phyloP scores from a whole-genome alignment of 371 early-diverging fungal species.

The Funneliformis caledonium region DNA sequence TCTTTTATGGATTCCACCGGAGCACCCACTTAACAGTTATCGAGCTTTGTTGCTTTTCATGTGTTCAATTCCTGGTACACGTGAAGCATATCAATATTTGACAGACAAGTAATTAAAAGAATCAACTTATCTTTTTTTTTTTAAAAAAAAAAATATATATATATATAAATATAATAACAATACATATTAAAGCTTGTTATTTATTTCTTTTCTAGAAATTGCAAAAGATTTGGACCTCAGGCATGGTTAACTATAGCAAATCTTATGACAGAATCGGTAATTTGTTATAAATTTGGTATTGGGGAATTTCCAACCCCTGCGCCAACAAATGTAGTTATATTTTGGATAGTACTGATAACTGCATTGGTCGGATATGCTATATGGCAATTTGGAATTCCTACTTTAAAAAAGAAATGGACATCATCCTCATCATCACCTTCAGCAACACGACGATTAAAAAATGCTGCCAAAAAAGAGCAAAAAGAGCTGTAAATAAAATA shows the following conservation, averaged over 20 bases:
- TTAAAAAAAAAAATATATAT: background rate
- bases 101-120: constrained; percentile 65
- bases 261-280: constrained; percentile 87
- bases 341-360: constrained; percentile 72
- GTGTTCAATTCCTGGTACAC: constrained; percentile 82
- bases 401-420: constrained; percentile 10
- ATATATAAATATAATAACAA: background rate
- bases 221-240: constrained; percentile 84
- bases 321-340: constrained; percentile 74
- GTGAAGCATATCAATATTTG: constrained; percentile 92
- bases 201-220: constrained; percentile 47
- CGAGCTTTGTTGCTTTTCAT: constrained; percentile 84
- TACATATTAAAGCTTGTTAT: too few relatives aligned
- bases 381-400: constrained; percentile 63
- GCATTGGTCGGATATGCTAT: constrained; percentile 71
- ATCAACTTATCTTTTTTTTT: background rate
- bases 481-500: background rate
- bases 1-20: constrained; percentile 93
- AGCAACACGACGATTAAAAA: background rate
- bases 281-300: constrained; percentile 86
- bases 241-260: constrained; percentile 89
- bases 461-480: background rate
- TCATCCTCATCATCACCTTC: background rate
- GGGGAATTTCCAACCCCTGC: constrained; percentile 85
- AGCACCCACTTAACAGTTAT: constrained; percentile 80